Evolutionary conservation across 2,329 filamentous ascomycete genomes (phyloP).

Genomic region (Cordyceps cicadae): DNA sequence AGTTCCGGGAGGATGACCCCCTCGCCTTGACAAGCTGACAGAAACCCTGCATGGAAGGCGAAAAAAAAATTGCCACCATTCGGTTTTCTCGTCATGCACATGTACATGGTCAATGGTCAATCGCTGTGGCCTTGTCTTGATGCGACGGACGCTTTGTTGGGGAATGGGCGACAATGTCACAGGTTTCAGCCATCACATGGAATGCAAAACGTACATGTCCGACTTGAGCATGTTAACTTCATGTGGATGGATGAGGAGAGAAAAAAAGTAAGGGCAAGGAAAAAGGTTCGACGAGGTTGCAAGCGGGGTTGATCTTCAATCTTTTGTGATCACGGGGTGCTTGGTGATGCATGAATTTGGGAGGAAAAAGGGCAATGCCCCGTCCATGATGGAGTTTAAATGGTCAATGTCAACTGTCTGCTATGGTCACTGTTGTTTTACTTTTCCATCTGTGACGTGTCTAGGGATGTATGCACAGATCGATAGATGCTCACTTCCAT

Average conservation of each 20-base stretch:
- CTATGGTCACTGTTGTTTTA: neutral
- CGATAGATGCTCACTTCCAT: neutral
- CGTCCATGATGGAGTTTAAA: no score
- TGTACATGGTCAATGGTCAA: no score
- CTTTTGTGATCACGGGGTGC: no score
- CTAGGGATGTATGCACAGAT: neutral
- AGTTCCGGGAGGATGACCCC: neutral
- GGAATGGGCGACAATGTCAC: neutral
- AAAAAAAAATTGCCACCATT: no score
- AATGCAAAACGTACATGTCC: neutral
- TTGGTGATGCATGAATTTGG: no score
- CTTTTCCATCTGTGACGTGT: neutral
- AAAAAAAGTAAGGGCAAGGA: no score
- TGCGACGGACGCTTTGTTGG: neutral
- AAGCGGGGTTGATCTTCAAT: neutral
- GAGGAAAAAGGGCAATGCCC: no score
- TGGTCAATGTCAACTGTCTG: no score
- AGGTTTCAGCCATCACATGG: neutral
- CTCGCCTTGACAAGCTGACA: neutral
- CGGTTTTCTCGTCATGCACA: no score
- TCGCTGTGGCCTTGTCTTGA: neutral
- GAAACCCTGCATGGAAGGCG: no score
- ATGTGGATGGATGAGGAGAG: no score
- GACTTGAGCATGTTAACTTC: neutral
- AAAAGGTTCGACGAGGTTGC: neutral